Conservation (phyloP, 345 rosid species). For the Sonneratia alba region DNA sequence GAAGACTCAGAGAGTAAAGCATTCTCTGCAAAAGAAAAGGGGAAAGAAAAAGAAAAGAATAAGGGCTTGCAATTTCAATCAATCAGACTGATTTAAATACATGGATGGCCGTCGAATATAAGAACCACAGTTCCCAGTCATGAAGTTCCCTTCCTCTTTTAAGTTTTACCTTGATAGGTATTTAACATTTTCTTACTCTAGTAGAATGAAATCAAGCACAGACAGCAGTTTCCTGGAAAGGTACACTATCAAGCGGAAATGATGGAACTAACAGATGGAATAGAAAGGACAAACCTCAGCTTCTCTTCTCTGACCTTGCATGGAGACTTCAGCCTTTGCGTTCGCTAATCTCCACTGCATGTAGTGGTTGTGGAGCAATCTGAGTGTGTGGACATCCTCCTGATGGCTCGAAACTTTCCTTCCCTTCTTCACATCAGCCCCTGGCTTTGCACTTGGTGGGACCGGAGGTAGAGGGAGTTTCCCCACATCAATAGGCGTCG, state of each 20-base stretch:
- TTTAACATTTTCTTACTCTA: background rate
- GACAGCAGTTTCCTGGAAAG: background rate
- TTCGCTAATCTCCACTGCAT: constrained; percentile 87
- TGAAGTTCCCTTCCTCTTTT: too few species aligned
- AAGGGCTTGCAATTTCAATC: background rate
- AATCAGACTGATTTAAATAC: background rate
- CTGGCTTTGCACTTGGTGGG: constrained; percentile 30
- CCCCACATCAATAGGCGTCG: constrained; percentile 13
- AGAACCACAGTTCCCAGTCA: background rate
- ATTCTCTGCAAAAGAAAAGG: constrained; percentile 36
- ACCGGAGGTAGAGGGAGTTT: constrained; percentile 44
- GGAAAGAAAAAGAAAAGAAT: background rate
- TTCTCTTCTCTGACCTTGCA: constrained; percentile 46
- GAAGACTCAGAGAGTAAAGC: constrained; percentile 46
- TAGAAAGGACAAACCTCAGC: constrained; percentile 42
- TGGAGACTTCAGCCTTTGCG: constrained; percentile 51
- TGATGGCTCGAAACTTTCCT: constrained; percentile 43
- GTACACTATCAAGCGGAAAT: background rate
- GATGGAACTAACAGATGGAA: background rate
- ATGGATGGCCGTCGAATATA: background rate
- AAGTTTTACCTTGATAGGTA: too few species aligned
- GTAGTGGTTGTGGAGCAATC: constrained; percentile 57
- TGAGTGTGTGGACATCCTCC: constrained; percentile 53
- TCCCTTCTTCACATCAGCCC: constrained; percentile 28
- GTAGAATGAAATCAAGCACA: background rate